phyloP scores from a whole-genome alignment of 352 stramenopile species.

The Pythium oligandrum region DNA sequence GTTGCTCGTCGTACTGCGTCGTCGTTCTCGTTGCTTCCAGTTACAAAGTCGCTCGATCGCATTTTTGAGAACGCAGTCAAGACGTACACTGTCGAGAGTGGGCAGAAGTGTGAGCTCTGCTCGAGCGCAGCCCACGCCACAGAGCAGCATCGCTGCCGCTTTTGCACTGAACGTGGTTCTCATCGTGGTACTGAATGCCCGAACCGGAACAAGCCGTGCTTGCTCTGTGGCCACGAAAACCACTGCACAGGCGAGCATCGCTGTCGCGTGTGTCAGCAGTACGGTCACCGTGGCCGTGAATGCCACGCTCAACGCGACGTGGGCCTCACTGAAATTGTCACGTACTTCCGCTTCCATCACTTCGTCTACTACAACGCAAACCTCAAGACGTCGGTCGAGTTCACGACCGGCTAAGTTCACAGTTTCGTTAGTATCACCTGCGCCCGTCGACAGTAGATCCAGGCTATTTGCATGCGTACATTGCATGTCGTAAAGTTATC shows the following conservation, averaged over 20 bases:
- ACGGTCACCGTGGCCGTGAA: conserved; percentile 75
- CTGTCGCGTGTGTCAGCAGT: conserved; percentile 80
- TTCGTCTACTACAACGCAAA: conserved; percentile 89
- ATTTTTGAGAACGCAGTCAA: conserved; percentile 70
- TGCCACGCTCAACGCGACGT: conserved; percentile 81
- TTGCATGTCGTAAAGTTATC: too few relatives aligned
- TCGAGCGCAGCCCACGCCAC: conserved; percentile 50
- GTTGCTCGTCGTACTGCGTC: conserved; percentile 57
- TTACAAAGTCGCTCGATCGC: conserved; percentile 72
- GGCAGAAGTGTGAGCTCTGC: conserved; percentile 54
- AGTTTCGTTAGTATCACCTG: too few relatives aligned
- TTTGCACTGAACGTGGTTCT: conserved; percentile 75
- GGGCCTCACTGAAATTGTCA: conserved; percentile 70
- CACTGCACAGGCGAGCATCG: conserved; percentile 80
- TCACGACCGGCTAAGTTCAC: conserved; percentile 31
- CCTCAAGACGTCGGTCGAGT: conserved; percentile 84
- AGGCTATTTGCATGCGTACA: too few relatives aligned
- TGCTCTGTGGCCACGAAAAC: conserved; percentile 65
- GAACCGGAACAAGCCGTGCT: conserved; percentile 62
- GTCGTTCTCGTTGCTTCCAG: conserved; percentile 70
- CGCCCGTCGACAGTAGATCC: too few relatives aligned
- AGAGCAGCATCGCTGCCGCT: conserved; percentile 76
- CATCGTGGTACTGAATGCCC: conserved; percentile 68
- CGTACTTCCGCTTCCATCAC: conserved; percentile 84
- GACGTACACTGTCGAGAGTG: conserved; percentile 23